Percentiles rank a stretch among this genome's conserved stretches.
Conservation (phyloP, 1,139 yeast genomes). For the Magnusiomyces ingens region DNA sequence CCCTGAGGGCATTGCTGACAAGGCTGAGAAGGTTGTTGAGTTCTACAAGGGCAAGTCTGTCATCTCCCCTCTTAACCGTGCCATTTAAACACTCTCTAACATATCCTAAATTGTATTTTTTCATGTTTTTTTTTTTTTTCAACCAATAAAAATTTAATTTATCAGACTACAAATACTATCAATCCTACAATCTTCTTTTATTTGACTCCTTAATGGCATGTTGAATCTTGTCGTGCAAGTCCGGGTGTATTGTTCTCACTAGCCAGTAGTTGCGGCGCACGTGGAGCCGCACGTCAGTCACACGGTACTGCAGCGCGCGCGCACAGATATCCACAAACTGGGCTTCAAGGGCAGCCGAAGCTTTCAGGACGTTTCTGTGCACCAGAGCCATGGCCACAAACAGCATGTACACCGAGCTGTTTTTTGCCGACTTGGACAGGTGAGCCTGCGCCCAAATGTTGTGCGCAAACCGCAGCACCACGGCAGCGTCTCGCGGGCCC, state of each 20-base stretch:
- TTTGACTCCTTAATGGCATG: background rate
- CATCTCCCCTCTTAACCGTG: conserved; percentile 71
- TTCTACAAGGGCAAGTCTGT: conserved; percentile 76
- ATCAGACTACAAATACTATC: background rate
- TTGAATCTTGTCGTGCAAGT: conserved; percentile 7
- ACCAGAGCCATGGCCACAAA: conserved; percentile 6
- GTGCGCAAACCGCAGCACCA: background rate
- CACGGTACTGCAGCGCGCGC: conserved; percentile 7
- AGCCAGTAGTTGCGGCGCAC: conserved; percentile 9
- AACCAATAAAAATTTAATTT: background rate
- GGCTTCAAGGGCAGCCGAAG: background rate
- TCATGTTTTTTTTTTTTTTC: background rate
- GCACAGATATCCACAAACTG: conserved; percentile 5
- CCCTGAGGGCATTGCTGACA: conserved; percentile 84
- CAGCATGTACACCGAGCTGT: conserved; percentile 4
- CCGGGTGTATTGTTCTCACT: conserved; percentile 5
- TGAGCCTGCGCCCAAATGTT: conserved; percentile 7
- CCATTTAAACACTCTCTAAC: conserved; percentile 40
- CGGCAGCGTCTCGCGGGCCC: background rate
- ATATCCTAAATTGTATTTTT: background rate
- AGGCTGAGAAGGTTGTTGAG: conserved; percentile 72
- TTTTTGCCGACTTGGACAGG: conserved; percentile 7
- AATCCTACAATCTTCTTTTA: background rate
- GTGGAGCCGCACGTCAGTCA: conserved; percentile 6
- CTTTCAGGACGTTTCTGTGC: background rate